Evolutionary conservation across 805 yeast genomes (phyloP).

Genomic region (Candida krabiensis): DNA sequence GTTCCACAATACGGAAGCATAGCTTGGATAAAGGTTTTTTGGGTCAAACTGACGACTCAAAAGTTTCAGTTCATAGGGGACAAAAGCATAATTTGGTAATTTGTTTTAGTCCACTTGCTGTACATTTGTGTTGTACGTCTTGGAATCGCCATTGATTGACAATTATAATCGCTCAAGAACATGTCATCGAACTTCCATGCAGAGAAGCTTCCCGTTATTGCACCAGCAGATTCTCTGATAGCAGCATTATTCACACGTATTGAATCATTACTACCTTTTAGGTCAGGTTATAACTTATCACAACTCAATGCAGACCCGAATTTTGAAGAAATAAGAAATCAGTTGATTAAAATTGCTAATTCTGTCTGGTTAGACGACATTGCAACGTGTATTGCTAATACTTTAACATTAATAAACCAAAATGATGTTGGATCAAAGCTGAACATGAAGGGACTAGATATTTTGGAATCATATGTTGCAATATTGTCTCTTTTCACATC

Average conservation of each 20-base stretch:
- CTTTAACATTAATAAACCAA: conserved; percentile 30
- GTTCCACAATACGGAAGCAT: no score
- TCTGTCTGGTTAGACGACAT: conserved; percentile 32
- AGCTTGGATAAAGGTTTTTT: no score
- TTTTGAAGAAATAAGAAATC: conserved; percentile 34
- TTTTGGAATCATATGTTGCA: conserved; percentile 37
- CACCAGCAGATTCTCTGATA: conserved; percentile 29
- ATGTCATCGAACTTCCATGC: neutral
- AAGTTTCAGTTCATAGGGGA: no score
- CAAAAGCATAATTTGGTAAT: no score
- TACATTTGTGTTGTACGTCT: no score
- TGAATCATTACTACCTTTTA: conserved; percentile 35
- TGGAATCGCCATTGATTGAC: no score
- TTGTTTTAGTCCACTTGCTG: no score
- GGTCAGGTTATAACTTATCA: conserved; percentile 34
- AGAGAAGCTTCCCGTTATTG: conserved; percentile 5
- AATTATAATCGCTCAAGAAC: no score
- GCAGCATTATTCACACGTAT: conserved; percentile 36
- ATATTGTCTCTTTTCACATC: conserved; percentile 41
- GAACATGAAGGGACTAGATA: conserved; percentile 25
- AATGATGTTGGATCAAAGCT: conserved; percentile 20
- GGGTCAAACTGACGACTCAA: no score
- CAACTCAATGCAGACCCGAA: conserved; percentile 39
- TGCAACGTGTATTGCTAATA: conserved; percentile 24
- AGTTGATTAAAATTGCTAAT: conserved; percentile 33